Conservation (phyloP, 257 asterid species). For the Nicotiana knightiana region DNA sequence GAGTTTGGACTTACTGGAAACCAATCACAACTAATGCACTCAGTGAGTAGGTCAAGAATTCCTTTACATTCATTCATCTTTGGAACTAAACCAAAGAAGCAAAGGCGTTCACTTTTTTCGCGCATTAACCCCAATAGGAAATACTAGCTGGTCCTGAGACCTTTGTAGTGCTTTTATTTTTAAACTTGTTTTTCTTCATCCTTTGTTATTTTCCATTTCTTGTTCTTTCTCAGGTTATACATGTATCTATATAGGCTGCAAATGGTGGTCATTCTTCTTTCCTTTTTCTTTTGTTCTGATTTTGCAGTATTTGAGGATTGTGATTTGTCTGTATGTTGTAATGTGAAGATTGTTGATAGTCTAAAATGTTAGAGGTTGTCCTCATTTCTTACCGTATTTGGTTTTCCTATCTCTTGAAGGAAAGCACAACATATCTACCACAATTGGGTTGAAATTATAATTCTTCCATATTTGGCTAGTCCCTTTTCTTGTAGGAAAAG, state of each 20-base stretch:
- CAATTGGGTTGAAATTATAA: too few species aligned
- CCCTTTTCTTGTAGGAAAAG: too few species aligned
- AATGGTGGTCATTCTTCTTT: too few species aligned
- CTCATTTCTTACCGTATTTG: too few species aligned
- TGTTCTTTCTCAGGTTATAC: background rate
- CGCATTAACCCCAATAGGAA: constrained; percentile 45
- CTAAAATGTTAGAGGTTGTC: too few species aligned
- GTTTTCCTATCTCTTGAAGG: too few species aligned
- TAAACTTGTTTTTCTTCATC: constrained; percentile 14
- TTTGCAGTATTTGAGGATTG: too few species aligned
- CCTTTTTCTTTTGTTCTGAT: too few species aligned
- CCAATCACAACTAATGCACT: constrained; percentile 44
- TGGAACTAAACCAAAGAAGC: constrained; percentile 61
- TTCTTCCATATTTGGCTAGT: too few species aligned
- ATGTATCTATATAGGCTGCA: background rate
- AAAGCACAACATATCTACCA: too few species aligned
- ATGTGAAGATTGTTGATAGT: too few species aligned
- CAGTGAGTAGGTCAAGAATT: constrained; percentile 33
- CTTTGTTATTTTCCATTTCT: background rate
- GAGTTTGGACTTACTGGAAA: constrained; percentile 55
- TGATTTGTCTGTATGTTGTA: too few species aligned
- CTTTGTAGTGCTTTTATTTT: constrained; percentile 12
- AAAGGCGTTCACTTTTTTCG: constrained; percentile 64
- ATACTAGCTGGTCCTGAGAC: constrained; percentile 38
- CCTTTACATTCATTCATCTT: constrained; percentile 68